These are phyloP conservation scores for Podosphaera xanthii DNA, from an alignment of 2,329 filamentous ascomycete genomes.

Conservation along the genomic window DNA sequence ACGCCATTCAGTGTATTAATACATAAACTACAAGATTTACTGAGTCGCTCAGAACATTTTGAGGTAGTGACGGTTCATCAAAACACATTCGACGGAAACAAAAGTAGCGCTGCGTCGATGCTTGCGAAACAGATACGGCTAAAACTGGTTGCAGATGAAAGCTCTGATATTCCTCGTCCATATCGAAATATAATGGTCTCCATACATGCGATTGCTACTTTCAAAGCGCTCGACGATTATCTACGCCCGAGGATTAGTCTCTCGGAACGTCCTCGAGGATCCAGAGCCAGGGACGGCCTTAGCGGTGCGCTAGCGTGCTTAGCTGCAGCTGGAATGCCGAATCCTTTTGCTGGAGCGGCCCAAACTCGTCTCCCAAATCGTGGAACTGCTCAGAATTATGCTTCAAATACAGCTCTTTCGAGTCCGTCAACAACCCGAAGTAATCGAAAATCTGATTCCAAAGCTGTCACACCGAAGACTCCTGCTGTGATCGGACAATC, in stretches of 20 bases:
- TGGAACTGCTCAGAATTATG: conserved; percentile 10
- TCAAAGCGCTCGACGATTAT: conserved; percentile 92
- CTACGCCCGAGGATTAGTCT: conserved; percentile 70
- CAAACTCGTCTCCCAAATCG: conserved; percentile 13
- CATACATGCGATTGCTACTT: conserved; percentile 93
- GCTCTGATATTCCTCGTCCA: conserved; percentile 66
- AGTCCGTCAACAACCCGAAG: conserved; percentile 17
- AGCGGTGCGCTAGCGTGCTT: conserved; percentile 52
- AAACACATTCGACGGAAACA: conserved; percentile 71
- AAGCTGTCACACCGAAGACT: conserved; percentile 21
- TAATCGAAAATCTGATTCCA: conserved; percentile 20
- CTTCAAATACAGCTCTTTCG: conserved; percentile 18
- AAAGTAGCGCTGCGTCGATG: conserved; percentile 86
- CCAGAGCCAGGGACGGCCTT: conserved; percentile 36
- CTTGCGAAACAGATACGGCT: conserved; percentile 85
- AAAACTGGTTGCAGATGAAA: conserved; percentile 70
- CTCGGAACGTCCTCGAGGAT: conserved; percentile 46
- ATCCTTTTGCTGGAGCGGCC: conserved; percentile 17
- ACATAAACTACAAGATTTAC: conserved; percentile 81
- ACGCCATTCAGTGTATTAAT: conserved; percentile 82
- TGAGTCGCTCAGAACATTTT: conserved; percentile 93
- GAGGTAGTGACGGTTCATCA: conserved; percentile 92
- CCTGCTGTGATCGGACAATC: conserved; percentile 21
- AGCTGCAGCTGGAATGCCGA: conserved; percentile 45
- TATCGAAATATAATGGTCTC: conserved; percentile 96